Percentiles rank a stretch among this genome's conserved stretches.
Evolutionary conservation across 805 yeast genomes (phyloP).

Genomic region (Lipomyces anomalus): DNA sequence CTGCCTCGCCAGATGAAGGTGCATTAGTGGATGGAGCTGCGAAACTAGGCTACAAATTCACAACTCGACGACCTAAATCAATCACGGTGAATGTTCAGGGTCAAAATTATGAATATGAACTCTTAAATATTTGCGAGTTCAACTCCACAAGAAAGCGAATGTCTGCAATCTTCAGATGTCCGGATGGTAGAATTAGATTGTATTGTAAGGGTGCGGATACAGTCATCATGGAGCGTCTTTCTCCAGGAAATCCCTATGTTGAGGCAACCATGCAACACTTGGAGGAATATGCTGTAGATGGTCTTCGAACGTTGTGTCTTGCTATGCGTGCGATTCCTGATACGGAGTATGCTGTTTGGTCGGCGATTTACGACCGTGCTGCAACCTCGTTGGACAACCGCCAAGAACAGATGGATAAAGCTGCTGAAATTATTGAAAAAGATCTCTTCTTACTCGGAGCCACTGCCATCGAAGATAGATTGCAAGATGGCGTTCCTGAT

Average conservation of each 20-base stretch:
- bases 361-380: constrained; percentile 61
- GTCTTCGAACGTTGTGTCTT: constrained; percentile 88
- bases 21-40: constrained; percentile 98
- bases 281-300: constrained; percentile 96
- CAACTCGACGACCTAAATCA: constrained; percentile 76
- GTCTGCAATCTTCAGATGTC: constrained; percentile 91
- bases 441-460: constrained; percentile 84
- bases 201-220: constrained; percentile 98
- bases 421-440: constrained; percentile 81
- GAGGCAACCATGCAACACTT: constrained; percentile 77
- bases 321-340: constrained; percentile 78
- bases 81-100: constrained; percentile 60
- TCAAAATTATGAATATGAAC: constrained; percentile 56
- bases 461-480: constrained; percentile 95
- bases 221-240: constrained; percentile 81
- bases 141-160: constrained; percentile 96
- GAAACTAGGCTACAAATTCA: constrained; percentile 73
- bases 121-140: constrained; percentile 89
- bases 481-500: constrained; percentile 98
- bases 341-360: constrained; percentile 72
- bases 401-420: constrained; percentile 69
- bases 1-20: constrained; percentile 99
- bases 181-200: constrained; percentile 83
- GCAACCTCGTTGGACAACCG: constrained; percentile 76
- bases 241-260: constrained; percentile 64